Conservation (phyloP, 176 grass and related monocot genomes). For the Aegilops umbellulata region DNA sequence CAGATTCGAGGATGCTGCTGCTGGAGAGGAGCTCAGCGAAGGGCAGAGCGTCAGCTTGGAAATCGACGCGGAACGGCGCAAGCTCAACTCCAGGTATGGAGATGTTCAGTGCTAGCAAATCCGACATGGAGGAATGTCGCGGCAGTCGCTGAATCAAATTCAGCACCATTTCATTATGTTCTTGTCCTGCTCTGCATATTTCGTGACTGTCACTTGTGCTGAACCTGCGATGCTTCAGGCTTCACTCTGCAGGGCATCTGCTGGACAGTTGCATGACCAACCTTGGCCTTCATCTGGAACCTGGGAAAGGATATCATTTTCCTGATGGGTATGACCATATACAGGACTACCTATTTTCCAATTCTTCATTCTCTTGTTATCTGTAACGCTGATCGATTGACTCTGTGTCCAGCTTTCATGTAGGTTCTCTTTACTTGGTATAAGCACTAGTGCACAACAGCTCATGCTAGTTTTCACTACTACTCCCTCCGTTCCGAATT, state of each 20-base stretch:
- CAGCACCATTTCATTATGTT: not conserved
- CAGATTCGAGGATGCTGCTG: slow-evolving; percentile 48
- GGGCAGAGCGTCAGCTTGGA: slow-evolving; percentile 57
- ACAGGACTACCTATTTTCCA: too few relatives aligned
- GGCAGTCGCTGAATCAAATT: not conserved
- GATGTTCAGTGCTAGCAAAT: not conserved
- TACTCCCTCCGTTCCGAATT: too few relatives aligned
- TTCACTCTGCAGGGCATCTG: slow-evolving; percentile 96
- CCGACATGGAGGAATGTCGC: not conserved
- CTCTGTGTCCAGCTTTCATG: too few relatives aligned
- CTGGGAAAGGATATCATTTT: slow-evolving; percentile 83
- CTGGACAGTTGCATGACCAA: slow-evolving; percentile 71
- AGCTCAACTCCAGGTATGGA: slow-evolving; percentile 72
- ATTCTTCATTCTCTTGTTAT: too few relatives aligned
- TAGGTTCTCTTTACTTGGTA: too few relatives aligned
- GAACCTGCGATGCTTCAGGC: slow-evolving; percentile 36
- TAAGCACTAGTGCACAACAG: too few relatives aligned
- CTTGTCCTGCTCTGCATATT: not conserved
- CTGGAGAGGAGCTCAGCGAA: slow-evolving; percentile 26
- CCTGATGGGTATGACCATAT: slow-evolving; percentile 74
- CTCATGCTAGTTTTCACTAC: too few relatives aligned
- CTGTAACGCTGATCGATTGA: too few relatives aligned
- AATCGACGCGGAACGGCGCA: slow-evolving; percentile 49
- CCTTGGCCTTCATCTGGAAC: slow-evolving; percentile 60
- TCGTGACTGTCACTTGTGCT: not conserved